Percentiles rank a stretch among this genome's conserved stretches.
These are phyloP conservation scores for Papilionanthe hybrid DNA, from an alignment of 116 monocot genomes.

Conservation along the genomic window DNA sequence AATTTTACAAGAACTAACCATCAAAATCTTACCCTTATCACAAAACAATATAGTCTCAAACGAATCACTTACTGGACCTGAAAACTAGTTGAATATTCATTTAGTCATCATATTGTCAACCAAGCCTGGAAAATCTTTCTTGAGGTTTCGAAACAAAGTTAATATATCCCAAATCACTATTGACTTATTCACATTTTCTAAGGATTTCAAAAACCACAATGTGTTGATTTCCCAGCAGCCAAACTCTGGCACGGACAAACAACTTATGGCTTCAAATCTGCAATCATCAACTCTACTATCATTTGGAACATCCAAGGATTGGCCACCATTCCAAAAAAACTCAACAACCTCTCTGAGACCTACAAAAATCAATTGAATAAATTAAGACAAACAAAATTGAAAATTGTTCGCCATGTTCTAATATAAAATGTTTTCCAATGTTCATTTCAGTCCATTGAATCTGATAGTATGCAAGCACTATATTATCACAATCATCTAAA, in stretches of 20 bases:
- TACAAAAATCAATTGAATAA: slow-evolving; percentile 16
- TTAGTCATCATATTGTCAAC: slow-evolving; percentile 40
- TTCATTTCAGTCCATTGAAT: neutral
- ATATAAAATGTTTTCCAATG: neutral
- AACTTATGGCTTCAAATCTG: slow-evolving; percentile 7
- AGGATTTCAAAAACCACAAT: slow-evolving; percentile 44
- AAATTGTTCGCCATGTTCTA: neutral
- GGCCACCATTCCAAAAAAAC: slow-evolving; percentile 54
- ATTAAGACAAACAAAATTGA: neutral
- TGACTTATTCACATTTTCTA: slow-evolving; percentile 33
- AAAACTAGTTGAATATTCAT: slow-evolving; percentile 67
- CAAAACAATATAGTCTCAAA: slow-evolving; percentile 31
- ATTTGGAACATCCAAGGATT: slow-evolving; percentile 19
- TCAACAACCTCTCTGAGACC: slow-evolving; percentile 79
- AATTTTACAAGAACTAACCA: slow-evolving; percentile 39
- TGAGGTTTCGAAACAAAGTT: slow-evolving; percentile 33
- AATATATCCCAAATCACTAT: slow-evolving; percentile 68
- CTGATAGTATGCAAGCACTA: neutral
- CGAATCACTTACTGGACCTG: slow-evolving; percentile 22
- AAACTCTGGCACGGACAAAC: slow-evolving; percentile 32
- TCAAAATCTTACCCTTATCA: slow-evolving; percentile 17
- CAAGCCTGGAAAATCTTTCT: slow-evolving; percentile 29
- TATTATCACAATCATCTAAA: neutral
- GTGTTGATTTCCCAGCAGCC: slow-evolving; percentile 53
- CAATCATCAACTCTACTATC: slow-evolving; percentile 18